These are phyloP conservation scores for Dryas drummondii DNA, from an alignment of 306 rosid species.

Conservation along the genomic window DNA sequence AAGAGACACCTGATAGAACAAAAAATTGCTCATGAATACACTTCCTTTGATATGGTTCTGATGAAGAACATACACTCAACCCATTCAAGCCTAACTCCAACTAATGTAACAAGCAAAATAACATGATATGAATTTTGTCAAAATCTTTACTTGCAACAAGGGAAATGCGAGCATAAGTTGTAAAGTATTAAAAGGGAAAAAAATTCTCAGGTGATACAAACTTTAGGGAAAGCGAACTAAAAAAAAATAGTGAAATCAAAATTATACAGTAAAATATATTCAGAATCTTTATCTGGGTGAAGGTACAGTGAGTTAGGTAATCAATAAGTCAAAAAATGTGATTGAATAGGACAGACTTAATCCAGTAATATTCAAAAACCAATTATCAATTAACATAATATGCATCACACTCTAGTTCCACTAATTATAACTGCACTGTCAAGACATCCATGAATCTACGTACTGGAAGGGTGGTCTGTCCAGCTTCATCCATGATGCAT, in stretches of 20 bases:
- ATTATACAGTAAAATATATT: no score
- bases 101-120: constrained; percentile 8
- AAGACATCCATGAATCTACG: constrained; percentile 29
- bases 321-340: no score
- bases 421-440: background rate
- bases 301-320: no score
- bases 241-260: no score
- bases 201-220: background rate
- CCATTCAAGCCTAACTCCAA: background rate
- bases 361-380: no score
- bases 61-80: background rate
- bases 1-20: constrained; percentile 68
- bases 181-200: background rate
- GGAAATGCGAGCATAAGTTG: background rate
- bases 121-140: background rate
- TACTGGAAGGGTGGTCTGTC: constrained; percentile 96
- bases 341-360: no score
- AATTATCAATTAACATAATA: background rate
- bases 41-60: background rate
- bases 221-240: background rate
- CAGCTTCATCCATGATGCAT: constrained; percentile 99
- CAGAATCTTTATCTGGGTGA: no score
- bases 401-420: constrained; percentile 10
- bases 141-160: background rate
- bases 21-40: constrained; percentile 15